Percentiles rank a stretch among this genome's conserved stretches.
These are phyloP conservation scores for Herpetomonas muscarum DNA, from an alignment of 208 protist genomes.

Conservation along the genomic window DNA sequence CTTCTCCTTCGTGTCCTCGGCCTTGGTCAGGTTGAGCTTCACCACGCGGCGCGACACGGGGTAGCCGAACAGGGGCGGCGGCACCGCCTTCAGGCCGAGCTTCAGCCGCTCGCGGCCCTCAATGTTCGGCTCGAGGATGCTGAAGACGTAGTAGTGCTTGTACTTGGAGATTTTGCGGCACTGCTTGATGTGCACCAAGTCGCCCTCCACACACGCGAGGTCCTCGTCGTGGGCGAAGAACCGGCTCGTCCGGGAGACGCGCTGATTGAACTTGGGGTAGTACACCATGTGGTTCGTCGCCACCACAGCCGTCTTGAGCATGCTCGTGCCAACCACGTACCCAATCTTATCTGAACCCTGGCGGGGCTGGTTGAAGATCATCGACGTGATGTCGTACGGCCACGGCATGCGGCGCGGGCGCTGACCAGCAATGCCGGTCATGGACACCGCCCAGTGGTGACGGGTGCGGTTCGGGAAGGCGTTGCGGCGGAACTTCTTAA, in stretches of 20 bases:
- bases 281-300: slow-evolving; percentile 91
- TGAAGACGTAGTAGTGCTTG: slow-evolving; percentile 94
- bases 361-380: slow-evolving; percentile 90
- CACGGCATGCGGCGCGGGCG: slow-evolving; percentile 90
- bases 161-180: slow-evolving; percentile 91
- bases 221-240: slow-evolving; percentile 93
- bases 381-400: slow-evolving; percentile 89
- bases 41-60: slow-evolving; percentile 86
- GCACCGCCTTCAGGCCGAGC: slow-evolving; percentile 83
- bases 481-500: slow-evolving; percentile 88
- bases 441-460: slow-evolving; percentile 88
- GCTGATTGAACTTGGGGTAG: slow-evolving; percentile 92
- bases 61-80: slow-evolving; percentile 87
- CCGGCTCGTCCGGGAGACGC: slow-evolving; percentile 85
- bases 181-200: slow-evolving; percentile 92
- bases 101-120: slow-evolving; percentile 89
- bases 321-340: slow-evolving; percentile 90
- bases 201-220: slow-evolving; percentile 90
- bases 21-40: slow-evolving; percentile 89
- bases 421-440: slow-evolving; percentile 82
- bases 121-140: slow-evolving; percentile 89
- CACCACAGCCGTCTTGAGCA: slow-evolving; percentile 91
- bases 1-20: slow-evolving; percentile 85
- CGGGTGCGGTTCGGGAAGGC: slow-evolving; percentile 89
- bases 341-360: slow-evolving; percentile 92